A percentile compares a stretch with the other conserved stretches of the same genome.
phyloP scores from a whole-genome alignment of 2,329 filamentous ascomycete genomes.

The Sordariomycetes sp. region DNA sequence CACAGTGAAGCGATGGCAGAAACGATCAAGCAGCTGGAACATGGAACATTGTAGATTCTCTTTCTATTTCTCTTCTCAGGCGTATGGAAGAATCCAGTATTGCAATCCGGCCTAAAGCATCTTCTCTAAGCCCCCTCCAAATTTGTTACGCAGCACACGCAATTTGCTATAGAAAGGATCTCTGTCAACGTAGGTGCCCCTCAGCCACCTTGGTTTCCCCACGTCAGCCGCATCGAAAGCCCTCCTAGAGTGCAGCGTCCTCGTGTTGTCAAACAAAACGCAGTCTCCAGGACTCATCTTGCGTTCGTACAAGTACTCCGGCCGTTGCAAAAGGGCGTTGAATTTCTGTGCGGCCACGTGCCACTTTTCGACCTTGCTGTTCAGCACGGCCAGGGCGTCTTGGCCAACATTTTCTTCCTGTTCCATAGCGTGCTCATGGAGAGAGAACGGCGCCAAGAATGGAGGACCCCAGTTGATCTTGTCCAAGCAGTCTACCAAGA shows the following conservation, averaged over 20 bases:
- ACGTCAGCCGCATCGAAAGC: constrained; percentile 1
- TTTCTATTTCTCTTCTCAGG: neutral
- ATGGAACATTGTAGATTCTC: too few species aligned
- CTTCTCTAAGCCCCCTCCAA: too few species aligned
- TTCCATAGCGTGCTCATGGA: neutral
- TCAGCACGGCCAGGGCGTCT: neutral
- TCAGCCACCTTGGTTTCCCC: constrained; percentile 5
- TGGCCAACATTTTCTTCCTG: neutral
- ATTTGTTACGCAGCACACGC: constrained; percentile 1
- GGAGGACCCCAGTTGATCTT: constrained; percentile 4
- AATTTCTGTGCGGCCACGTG: constrained; percentile 3
- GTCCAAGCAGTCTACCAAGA: constrained; percentile 2
- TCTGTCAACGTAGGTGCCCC: constrained; percentile 4
- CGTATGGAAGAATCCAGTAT: neutral
- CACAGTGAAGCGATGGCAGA: too few species aligned
- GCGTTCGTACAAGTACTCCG: constrained; percentile 3
- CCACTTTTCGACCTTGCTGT: constrained; percentile 4
- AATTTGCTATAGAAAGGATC: constrained; percentile 3
- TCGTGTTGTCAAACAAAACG: constrained; percentile 5
- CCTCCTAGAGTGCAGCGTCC: constrained; percentile 3
- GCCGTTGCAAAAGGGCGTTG: constrained; percentile 2
- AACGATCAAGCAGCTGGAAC: too few species aligned
- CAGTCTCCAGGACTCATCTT: constrained; percentile 4
- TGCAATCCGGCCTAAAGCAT: too few species aligned
- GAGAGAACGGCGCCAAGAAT: constrained; percentile 3